phyloP scores from a whole-genome alignment of 805 yeast species.

The Nadsonia fulvescens region DNA sequence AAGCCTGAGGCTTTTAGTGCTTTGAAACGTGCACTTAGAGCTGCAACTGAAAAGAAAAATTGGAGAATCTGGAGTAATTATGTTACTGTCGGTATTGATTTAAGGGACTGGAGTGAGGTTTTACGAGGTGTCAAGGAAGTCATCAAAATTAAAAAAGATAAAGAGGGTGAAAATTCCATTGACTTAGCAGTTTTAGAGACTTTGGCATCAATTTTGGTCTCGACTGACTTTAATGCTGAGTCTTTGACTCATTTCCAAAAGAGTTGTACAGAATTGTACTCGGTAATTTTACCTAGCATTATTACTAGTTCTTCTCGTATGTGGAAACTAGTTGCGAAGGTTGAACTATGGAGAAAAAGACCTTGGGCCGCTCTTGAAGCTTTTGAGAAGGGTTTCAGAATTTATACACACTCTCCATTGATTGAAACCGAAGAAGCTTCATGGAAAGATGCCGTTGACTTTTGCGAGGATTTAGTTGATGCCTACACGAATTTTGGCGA shows the following conservation, averaged over 20 bases:
- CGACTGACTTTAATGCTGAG: slow-evolving; percentile 30
- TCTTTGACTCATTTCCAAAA: slow-evolving; percentile 41
- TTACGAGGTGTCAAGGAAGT: slow-evolving; percentile 53
- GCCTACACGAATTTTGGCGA: slow-evolving; percentile 85
- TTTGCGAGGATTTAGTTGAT: slow-evolving; percentile 61
- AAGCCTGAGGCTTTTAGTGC: slow-evolving; percentile 72
- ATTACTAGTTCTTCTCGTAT: slow-evolving; percentile 47
- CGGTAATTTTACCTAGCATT: slow-evolving; percentile 47
- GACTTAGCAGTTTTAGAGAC: slow-evolving; percentile 64
- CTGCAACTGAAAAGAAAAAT: slow-evolving; percentile 47
- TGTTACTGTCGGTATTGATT: slow-evolving; percentile 59
- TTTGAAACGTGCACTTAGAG: slow-evolving; percentile 55
- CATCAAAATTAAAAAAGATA: slow-evolving; percentile 36
- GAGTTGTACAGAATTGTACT: slow-evolving; percentile 53
- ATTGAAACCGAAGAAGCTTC: slow-evolving; percentile 38
- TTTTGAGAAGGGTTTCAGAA: slow-evolving; percentile 73
- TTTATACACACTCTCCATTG: slow-evolving; percentile 45
- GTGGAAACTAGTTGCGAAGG: slow-evolving; percentile 75
- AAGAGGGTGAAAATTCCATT: slow-evolving; percentile 42
- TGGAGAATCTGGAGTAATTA: slow-evolving; percentile 90
- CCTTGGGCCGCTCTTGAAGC: slow-evolving; percentile 83
- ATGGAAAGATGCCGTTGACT: slow-evolving; percentile 68
- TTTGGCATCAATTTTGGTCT: slow-evolving; percentile 44
- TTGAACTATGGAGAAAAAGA: slow-evolving; percentile 66
- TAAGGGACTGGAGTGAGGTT: slow-evolving; percentile 81